These are phyloP conservation scores for Abrus pulchellus DNA, from an alignment of 306 rosid species.

Conservation along the genomic window DNA sequence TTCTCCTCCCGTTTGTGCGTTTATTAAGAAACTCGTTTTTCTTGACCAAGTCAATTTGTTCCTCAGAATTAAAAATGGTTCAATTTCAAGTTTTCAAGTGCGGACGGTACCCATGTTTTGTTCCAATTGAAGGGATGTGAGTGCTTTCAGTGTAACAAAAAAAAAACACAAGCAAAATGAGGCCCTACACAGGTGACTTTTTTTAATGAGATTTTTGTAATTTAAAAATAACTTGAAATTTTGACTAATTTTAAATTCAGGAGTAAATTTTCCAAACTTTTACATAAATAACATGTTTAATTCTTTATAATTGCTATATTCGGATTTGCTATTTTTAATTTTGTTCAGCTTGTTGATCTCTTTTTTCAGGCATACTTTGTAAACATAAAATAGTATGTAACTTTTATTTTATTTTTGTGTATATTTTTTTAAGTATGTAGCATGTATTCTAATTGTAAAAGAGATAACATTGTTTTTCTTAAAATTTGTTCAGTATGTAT, in stretches of 20 bases:
- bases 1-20: constrained; percentile 3
- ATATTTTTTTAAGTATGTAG: neutral
- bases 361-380: too few species aligned
- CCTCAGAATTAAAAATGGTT: constrained; percentile 27
- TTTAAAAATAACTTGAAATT: neutral
- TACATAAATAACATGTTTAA: neutral
- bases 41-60: constrained; percentile 51
- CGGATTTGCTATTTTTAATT: neutral
- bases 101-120: neutral
- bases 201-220: neutral
- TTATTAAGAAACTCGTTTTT: neutral
- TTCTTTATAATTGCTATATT: neutral
- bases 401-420: neutral
- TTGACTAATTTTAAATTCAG: neutral
- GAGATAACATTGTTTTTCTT: neutral
- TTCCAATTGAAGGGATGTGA: constrained; percentile 35
- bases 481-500: neutral
- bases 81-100: neutral
- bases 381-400: too few species aligned
- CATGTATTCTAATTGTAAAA: neutral
- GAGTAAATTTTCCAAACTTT: neutral
- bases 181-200: neutral
- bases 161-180: neutral
- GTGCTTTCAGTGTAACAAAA: constrained; percentile 35
- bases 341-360: too few species aligned